Conservation (phyloP, 2,329 filamentous ascomycete species). For the Pseudogymnoascus sp. region DNA sequence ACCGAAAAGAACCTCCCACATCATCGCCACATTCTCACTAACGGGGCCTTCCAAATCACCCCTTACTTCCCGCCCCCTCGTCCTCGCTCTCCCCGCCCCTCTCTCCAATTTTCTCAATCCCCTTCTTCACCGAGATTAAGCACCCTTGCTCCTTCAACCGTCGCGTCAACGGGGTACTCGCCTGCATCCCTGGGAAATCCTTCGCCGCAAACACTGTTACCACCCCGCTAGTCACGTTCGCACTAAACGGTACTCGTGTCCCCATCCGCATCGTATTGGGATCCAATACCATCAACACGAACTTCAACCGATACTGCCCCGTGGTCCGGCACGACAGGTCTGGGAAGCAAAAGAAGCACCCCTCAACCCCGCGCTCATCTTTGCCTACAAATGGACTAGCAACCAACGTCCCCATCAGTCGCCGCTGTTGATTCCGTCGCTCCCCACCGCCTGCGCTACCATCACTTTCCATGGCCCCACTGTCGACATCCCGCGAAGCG, state of each 20-base stretch:
- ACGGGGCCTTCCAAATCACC: neutral
- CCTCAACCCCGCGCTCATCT: constrained; percentile 64
- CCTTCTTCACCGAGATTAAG: constrained; percentile 79
- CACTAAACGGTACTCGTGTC: constrained; percentile 29
- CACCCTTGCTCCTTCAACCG: constrained; percentile 70
- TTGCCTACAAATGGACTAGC: constrained; percentile 67
- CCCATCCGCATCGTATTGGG: constrained; percentile 48
- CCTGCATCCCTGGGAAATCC: constrained; percentile 77
- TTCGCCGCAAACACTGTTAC: constrained; percentile 78
- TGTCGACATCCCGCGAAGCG: constrained; percentile 56
- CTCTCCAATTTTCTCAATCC: constrained; percentile 53
- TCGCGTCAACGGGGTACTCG: constrained; percentile 66
- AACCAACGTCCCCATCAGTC: constrained; percentile 72
- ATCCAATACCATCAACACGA: constrained; percentile 65
- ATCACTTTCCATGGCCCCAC: constrained; percentile 47
- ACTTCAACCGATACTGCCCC: constrained; percentile 65
- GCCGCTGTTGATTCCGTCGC: constrained; percentile 56
- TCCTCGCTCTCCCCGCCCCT: constrained; percentile 17
- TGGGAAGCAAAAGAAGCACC: constrained; percentile 80
- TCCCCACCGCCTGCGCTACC: constrained; percentile 32
- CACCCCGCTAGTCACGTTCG: constrained; percentile 26
- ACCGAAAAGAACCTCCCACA: neutral
- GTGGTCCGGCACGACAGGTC: constrained; percentile 73
- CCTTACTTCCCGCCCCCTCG: neutral
- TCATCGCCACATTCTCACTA: neutral